These are phyloP conservation scores for Vigna unguiculata DNA, from an alignment of 306 rosid species.

Conservation along the genomic window DNA sequence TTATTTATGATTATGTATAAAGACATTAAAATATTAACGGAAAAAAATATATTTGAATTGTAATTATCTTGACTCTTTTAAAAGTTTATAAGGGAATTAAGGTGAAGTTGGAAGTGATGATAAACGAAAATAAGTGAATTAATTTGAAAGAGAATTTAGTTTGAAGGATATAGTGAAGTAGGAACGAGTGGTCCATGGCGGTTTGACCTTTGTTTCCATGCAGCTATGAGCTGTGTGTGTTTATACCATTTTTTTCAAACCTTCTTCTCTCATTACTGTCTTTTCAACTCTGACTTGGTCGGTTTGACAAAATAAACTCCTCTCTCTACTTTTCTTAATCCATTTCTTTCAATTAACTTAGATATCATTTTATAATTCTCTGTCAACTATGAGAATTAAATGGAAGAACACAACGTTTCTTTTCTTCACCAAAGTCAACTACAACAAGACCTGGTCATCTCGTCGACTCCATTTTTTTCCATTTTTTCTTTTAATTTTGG, in stretches of 20 bases:
- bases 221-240: conserved; percentile 55
- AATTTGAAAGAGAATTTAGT: not conserved
- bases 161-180: not conserved
- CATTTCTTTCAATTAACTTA: no score
- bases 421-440: conserved; percentile 1
- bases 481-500: not conserved
- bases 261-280: conserved; percentile 25
- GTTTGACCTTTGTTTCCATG: conserved; percentile 47
- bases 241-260: conserved; percentile 12
- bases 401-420: not conserved
- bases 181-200: conserved; percentile 50
- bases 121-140: not conserved
- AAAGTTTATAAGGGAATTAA: no score
- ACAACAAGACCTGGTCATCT: not conserved
- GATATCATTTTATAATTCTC: no score
- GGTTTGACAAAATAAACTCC: conserved; percentile 60
- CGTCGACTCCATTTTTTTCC: not conserved
- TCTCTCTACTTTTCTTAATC: not conserved
- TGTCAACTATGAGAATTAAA: not conserved
- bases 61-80: no score
- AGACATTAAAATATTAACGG: no score
- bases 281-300: conserved; percentile 49
- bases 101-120: no score
- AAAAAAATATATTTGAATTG: no score
- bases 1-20: no score